Conservation (phyloP, 208 protist species). For the Trypanosoma congolense region DNA sequence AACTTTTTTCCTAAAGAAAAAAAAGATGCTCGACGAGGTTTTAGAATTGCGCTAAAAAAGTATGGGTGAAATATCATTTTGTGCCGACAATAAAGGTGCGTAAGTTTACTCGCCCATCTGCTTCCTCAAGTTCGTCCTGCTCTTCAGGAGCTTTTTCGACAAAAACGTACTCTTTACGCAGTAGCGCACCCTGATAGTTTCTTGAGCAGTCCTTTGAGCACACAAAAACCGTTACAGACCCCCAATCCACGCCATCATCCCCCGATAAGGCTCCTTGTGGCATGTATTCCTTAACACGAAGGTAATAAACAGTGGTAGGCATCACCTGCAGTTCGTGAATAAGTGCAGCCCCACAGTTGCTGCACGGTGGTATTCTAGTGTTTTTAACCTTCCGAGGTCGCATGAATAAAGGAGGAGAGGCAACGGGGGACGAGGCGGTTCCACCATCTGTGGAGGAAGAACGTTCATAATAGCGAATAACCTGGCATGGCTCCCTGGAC, state of each 20-base stretch:
- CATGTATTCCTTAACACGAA: constrained; percentile 50
- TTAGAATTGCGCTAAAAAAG: too few relatives aligned
- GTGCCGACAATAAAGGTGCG: constrained; percentile 12
- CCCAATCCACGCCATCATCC: constrained; percentile 79
- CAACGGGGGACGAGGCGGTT: background rate
- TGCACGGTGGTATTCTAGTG: constrained; percentile 47
- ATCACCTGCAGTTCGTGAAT: constrained; percentile 81
- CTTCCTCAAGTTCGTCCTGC: constrained; percentile 19
- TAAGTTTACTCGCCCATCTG: constrained; percentile 10
- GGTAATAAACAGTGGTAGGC: constrained; percentile 72
- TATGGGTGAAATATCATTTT: background rate
- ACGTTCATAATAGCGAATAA: constrained; percentile 72
- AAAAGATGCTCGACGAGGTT: too few relatives aligned
- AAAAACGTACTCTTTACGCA: constrained; percentile 56
- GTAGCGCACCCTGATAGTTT: constrained; percentile 30
- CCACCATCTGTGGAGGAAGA: background rate
- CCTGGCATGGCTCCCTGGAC: constrained; percentile 56
- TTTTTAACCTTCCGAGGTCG: constrained; percentile 52
- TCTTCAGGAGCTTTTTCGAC: constrained; percentile 35
- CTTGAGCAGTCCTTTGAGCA: constrained; percentile 56
- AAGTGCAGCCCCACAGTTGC: constrained; percentile 50
- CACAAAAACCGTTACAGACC: constrained; percentile 70
- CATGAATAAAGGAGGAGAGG: constrained; percentile 65
- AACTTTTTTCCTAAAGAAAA: too few relatives aligned
- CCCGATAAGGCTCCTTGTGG: constrained; percentile 1